These are phyloP conservation scores for Termitomyces heimii DNA, from an alignment of 768 basidiomycete species.

Conservation along the genomic window DNA sequence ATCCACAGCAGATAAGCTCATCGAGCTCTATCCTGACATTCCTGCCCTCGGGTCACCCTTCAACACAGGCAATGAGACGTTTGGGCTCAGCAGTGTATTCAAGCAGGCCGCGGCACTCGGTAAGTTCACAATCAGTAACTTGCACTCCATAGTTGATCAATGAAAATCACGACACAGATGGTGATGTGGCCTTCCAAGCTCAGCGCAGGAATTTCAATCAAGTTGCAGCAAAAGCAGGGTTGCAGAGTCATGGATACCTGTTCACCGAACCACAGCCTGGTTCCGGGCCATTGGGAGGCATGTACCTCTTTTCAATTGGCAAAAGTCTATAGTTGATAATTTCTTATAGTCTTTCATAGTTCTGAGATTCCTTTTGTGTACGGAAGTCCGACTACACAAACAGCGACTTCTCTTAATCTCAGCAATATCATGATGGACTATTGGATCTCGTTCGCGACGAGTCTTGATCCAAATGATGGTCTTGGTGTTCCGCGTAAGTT, in stretches of 20 bases:
- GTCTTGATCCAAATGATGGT: conserved; percentile 37
- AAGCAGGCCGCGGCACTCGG: conserved; percentile 29
- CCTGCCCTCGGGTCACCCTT: conserved; percentile 39
- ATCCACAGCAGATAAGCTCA: conserved; percentile 15
- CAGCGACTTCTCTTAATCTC: conserved; percentile 17
- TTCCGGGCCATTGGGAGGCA: conserved; percentile 6
- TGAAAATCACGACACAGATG: conserved; percentile 6
- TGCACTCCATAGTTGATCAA: neutral
- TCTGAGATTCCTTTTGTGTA: conserved; percentile 27
- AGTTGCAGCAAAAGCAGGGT: conserved; percentile 24
- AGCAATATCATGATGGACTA: conserved; percentile 38
- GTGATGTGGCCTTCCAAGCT: conserved; percentile 30
- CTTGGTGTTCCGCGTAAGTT: conserved; percentile 25
- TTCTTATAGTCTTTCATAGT: conserved; percentile 20
- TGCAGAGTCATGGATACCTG: conserved; percentile 29
- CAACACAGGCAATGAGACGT: conserved; percentile 38
- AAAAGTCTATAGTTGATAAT: conserved; percentile 12
- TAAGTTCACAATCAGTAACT: conserved; percentile 8
- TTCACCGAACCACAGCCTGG: conserved; percentile 29
- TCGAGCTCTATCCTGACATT: conserved; percentile 34
- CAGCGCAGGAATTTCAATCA: conserved; percentile 27
- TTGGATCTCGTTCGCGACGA: conserved; percentile 43
- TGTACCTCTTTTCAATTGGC: no score
- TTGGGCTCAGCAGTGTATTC: conserved; percentile 32
- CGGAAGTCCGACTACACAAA: conserved; percentile 14